Conservation (phyloP, 2,329 filamentous ascomycete species). For the Metarhizium sp. region DNA sequence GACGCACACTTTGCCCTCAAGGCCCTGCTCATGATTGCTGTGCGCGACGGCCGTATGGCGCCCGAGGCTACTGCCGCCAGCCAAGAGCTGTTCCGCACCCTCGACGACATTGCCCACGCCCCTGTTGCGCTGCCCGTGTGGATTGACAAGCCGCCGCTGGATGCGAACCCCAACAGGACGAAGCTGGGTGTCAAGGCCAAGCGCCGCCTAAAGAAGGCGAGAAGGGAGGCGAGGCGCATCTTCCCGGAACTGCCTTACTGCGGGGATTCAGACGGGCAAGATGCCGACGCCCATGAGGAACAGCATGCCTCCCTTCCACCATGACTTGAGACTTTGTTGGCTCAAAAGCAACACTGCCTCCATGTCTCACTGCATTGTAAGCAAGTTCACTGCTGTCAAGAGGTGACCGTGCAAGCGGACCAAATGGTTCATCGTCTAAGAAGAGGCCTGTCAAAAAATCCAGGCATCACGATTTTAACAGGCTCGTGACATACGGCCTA, state of each 20-base stretch:
- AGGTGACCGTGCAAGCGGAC: too few species aligned
- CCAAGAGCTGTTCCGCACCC: background rate
- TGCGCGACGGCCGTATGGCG: background rate
- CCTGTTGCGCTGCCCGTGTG: background rate
- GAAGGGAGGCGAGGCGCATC: background rate
- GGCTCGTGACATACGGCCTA: too few species aligned
- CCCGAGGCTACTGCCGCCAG: background rate
- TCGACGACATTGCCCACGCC: background rate
- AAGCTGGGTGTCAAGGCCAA: background rate
- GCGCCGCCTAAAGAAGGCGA: background rate
- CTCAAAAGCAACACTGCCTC: too few species aligned
- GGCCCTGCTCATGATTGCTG: constrained; percentile 11
- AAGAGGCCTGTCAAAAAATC: too few species aligned
- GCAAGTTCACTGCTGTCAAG: too few species aligned
- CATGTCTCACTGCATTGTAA: too few species aligned
- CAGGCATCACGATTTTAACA: too few species aligned
- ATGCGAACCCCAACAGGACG: background rate
- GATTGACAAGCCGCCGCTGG: background rate
- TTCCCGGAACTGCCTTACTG: background rate
- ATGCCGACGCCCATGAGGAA: background rate
- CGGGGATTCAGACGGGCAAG: background rate
- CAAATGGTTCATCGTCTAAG: too few species aligned
- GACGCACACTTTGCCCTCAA: constrained; percentile 17
- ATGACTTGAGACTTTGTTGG: background rate
- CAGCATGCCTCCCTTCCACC: background rate